A percentile compares a stretch with the other conserved stretches of the same genome.
phyloP scores from a whole-genome alignment of 169 alveolate species.

The Plasmodium gallinaceum region DNA sequence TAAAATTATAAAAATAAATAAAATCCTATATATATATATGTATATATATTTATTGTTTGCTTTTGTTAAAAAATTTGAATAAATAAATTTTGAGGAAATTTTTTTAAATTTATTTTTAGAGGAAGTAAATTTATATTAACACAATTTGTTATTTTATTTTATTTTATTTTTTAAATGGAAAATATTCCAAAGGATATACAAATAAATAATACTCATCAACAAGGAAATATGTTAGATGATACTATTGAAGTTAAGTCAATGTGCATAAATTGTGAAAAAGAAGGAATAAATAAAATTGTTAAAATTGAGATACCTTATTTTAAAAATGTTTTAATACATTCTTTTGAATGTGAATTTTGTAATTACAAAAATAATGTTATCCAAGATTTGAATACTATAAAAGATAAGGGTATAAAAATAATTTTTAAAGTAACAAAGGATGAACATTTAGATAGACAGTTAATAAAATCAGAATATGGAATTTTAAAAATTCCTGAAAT shows the following conservation, averaged over 20 bases:
- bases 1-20: no score
- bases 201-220: not conserved
- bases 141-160: no score
- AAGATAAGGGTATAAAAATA: conserved; percentile 93
- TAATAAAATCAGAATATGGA: conserved; percentile 93
- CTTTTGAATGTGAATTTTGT: conserved; percentile 95
- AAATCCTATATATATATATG: not conserved
- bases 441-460: conserved; percentile 91
- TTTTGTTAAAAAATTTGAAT: not conserved
- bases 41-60: not conserved
- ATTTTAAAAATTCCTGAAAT: conserved; percentile 91
- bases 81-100: no score
- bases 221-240: conserved; percentile 12
- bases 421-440: conserved; percentile 85
- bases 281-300: conserved; percentile 92
- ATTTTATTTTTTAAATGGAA: no score
- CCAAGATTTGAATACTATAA: conserved; percentile 93
- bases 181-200: no score
- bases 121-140: no score
- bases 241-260: conserved; percentile 86
- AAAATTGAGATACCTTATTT: conserved; percentile 94
- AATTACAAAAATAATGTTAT: conserved; percentile 94
- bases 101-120: no score
- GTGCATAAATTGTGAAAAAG: conserved; percentile 92
- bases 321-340: conserved; percentile 83